Percentiles rank a stretch among this genome's conserved stretches.
Conservation (phyloP, 2,329 filamentous ascomycete species). For the Alternaria triticimaculans region DNA sequence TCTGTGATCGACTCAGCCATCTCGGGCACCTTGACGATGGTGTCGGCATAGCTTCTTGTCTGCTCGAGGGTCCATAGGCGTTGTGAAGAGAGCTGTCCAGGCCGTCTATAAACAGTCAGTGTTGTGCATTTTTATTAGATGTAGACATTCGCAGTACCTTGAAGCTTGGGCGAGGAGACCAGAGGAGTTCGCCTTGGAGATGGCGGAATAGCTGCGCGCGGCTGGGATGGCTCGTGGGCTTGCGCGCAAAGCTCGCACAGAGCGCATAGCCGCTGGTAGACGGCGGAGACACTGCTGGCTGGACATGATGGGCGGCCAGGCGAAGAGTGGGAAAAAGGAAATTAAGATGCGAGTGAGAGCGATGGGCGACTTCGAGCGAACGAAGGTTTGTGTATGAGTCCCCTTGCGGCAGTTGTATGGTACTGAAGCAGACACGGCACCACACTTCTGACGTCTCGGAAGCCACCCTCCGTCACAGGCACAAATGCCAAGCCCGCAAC, state of each 20-base stretch:
- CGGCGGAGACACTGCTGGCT: slow-evolving; percentile 50
- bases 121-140: neutral
- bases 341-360: slow-evolving; percentile 9
- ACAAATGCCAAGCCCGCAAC: slow-evolving; percentile 36
- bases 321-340: slow-evolving; percentile 14
- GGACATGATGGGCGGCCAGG: slow-evolving; percentile 37
- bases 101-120: slow-evolving; percentile 36
- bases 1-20: slow-evolving; percentile 99
- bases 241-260: slow-evolving; percentile 39
- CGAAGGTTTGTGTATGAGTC: neutral
- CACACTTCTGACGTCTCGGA: slow-evolving; percentile 39
- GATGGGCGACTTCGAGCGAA: slow-evolving; percentile 15
- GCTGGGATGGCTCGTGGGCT: slow-evolving; percentile 34
- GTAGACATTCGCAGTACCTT: slow-evolving; percentile 20
- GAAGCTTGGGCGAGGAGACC: slow-evolving; percentile 41
- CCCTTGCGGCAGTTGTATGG: slow-evolving; percentile 39
- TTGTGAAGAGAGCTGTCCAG: slow-evolving; percentile 34
- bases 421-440: slow-evolving; percentile 21
- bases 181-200: slow-evolving; percentile 42
- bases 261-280: slow-evolving; percentile 38
- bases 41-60: slow-evolving; percentile 67
- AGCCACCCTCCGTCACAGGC: slow-evolving; percentile 30
- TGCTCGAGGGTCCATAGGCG: slow-evolving; percentile 39
- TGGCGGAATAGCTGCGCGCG: slow-evolving; percentile 44
- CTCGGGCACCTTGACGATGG: slow-evolving; percentile 88